These are phyloP conservation scores for Cryphonectria radicalis DNA, from an alignment of 2,329 filamentous ascomycete species.

Conservation along the genomic window DNA sequence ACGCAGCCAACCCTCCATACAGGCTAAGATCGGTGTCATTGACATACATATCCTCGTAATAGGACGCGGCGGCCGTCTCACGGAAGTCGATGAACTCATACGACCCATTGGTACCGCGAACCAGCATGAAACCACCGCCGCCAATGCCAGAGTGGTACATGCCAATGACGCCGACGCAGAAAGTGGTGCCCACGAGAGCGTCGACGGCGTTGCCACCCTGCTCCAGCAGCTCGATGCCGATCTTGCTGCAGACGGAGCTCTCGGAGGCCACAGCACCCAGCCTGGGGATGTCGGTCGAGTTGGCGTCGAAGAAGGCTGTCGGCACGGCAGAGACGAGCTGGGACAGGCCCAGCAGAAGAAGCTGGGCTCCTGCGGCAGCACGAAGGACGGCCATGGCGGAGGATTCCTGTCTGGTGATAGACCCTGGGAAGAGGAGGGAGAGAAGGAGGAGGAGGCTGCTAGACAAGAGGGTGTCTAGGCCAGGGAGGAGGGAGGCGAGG, in stretches of 20 bases:
- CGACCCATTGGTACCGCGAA: conserved; percentile 65
- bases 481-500: neutral
- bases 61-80: conserved; percentile 80
- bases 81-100: conserved; percentile 87
- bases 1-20: conserved; percentile 72
- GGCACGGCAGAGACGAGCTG: conserved; percentile 40
- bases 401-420: neutral
- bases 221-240: conserved; percentile 61
- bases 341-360: conserved; percentile 33
- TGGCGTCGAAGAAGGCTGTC: conserved; percentile 19
- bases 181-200: conserved; percentile 65
- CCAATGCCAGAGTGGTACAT: conserved; percentile 75
- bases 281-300: conserved; percentile 30
- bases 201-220: conserved; percentile 70
- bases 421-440: neutral
- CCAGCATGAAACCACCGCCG: conserved; percentile 78
- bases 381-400: conserved; percentile 22
- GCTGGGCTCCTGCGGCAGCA: conserved; percentile 14
- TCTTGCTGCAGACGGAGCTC: conserved; percentile 59
- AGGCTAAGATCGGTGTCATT: conserved; percentile 68
- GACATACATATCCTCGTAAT: conserved; percentile 80
- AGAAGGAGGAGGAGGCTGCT: neutral
- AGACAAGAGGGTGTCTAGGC: neutral
- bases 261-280: conserved; percentile 66
- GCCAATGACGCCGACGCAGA: conserved; percentile 66